phyloP scores from a whole-genome alignment of 148 eudicot species.

The Fagopyrum esculentum region DNA sequence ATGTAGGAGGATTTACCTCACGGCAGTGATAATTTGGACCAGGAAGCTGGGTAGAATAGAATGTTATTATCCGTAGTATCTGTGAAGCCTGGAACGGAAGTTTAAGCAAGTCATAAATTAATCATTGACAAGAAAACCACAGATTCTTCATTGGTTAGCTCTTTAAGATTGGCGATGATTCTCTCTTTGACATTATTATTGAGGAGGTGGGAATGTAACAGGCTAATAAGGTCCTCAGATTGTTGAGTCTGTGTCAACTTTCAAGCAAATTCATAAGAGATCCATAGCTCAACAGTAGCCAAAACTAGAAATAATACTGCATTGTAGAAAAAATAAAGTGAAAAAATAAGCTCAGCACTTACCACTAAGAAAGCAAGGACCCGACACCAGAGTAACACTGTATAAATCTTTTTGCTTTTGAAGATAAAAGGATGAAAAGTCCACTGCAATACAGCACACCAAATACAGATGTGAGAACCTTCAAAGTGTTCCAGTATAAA shows the following conservation, averaged over 20 bases:
- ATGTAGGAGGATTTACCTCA: constrained; percentile 40
- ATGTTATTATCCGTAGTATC: constrained; percentile 73
- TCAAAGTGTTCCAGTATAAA: not conserved
- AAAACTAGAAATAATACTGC: not conserved
- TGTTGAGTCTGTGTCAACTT: not conserved
- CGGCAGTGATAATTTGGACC: constrained; percentile 91
- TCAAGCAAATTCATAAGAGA: constrained; percentile 2
- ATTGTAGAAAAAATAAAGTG: not conserved
- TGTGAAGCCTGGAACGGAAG: constrained; percentile 57
- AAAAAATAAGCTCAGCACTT: constrained; percentile 28
- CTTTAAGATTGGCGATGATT: not conserved
- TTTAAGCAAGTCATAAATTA: constrained; percentile 4
- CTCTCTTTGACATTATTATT: not conserved
- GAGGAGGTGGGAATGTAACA: not conserved
- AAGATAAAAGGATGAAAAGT: constrained; percentile 91
- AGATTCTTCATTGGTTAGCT: not conserved
- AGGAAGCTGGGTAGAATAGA: constrained; percentile 90
- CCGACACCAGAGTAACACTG: constrained; percentile 96
- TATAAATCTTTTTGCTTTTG: constrained; percentile 88
- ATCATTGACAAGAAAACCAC: not conserved
- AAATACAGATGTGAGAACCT: not conserved
- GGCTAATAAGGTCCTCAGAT: not conserved
- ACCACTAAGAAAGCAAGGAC: constrained; percentile 84
- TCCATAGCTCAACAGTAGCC: not conserved
- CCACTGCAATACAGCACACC: constrained; percentile 57